Base-by-base conservation (phyloP, 1,284 basidiomycete species). In the Boletus semigastroideus region DNA sequence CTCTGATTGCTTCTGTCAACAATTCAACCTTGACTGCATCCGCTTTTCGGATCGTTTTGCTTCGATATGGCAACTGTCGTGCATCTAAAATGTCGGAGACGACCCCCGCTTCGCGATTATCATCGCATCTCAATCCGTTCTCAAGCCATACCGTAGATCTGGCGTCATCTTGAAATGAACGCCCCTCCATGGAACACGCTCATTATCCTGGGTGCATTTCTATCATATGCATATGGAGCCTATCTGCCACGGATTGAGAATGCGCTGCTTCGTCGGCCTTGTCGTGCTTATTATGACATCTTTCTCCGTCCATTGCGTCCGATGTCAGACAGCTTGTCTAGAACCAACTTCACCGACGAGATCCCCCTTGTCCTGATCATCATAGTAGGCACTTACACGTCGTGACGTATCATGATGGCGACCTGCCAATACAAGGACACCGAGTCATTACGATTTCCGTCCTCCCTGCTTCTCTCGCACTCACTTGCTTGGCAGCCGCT, bases 21-120 rank as follows among this genome's bases (percentile, higher is more conserved):
- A 47, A 47, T 42, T 25, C 17, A 42, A 27, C 27, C 20, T 45
- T n/a, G 51, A 46, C n/a, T n/a, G n/a, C 52, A 47, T 56, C 57
- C 44, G 45, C 45, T 45, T 59, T 60, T 33, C 39, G 20, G n/a
- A 20, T 44, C 5, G 6, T 16, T 17, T n/a, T 31, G 17, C n/a
- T 61, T 50, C 34, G 3, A 58, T 60, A 59, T 48, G 59, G 59
- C 40, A 60, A 56, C 28, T 17, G 46, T 27, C 22, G 41, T 33
- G 28, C n/a, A 27, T 19, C 43, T 33, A 16, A 4, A n/a, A 53
- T 50, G 46, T 53, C 42, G 46, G 54, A 51, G 49, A 61, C 59
- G 55, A 62, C 25, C 34, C 25, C 37, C 41, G 38, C 55, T 52
- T 63, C 59, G 46, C 56, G 59, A 63, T 63, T 62, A 59, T 59